Percentiles rank a stretch among this genome's conserved stretches.
These are phyloP conservation scores for Pleurotus djamor DNA, from an alignment of 768 basidiomycete species.

Conservation along the genomic window DNA sequence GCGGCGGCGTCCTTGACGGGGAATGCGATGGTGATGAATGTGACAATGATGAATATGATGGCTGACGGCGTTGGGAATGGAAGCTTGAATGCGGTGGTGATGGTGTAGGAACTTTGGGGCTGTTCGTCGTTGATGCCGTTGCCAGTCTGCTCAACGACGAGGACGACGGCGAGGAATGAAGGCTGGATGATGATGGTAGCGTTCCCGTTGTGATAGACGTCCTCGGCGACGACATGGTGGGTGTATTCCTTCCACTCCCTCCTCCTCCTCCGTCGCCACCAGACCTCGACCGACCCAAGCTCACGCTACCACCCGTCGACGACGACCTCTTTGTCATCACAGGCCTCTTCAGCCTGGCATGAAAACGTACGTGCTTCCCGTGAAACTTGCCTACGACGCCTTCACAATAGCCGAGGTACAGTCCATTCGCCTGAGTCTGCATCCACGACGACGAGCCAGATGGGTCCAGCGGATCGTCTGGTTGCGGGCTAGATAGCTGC, in stretches of 20 bases:
- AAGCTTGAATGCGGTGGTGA: not conserved
- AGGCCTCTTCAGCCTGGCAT: constrained; percentile 74
- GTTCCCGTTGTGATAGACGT: not conserved
- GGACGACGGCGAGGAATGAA: not conserved
- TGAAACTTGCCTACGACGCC: constrained; percentile 80
- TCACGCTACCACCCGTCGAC: constrained; percentile 13
- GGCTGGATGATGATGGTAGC: no score
- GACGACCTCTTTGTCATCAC: constrained; percentile 72
- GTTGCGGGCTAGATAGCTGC: constrained; percentile 53
- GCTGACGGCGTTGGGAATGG: not conserved
- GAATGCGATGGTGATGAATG: not conserved
- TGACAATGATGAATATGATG: not conserved
- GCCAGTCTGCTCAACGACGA: not conserved
- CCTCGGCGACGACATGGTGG: not conserved
- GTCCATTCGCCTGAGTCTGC: not conserved
- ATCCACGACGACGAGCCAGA: not conserved
- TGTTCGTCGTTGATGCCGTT: not conserved
- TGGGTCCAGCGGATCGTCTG: constrained; percentile 20
- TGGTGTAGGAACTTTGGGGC: no score
- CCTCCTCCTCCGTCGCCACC: not conserved
- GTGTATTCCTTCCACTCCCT: not conserved
- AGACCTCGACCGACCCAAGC: not conserved
- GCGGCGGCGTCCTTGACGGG: not conserved
- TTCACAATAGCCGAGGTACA: constrained; percentile 78
- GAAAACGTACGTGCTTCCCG: constrained; percentile 63